Evolutionary conservation across 495 filamentous ascomycete species (phyloP).

Genomic region (Pseudoneurospora amorphoporcata): DNA sequence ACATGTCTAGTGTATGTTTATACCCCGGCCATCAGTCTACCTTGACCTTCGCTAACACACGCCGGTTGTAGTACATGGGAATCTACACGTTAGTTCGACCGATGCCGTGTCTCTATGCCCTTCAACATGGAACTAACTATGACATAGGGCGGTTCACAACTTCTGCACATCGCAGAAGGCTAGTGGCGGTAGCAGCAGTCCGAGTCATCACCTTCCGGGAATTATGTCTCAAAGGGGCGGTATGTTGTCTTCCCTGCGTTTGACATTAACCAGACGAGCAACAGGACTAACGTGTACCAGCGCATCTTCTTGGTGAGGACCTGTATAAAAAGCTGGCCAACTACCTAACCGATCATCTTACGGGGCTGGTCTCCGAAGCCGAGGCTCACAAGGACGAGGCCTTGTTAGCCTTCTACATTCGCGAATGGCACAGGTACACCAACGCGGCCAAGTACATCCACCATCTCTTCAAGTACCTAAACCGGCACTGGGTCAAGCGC

Average conservation of each 20-base stretch:
- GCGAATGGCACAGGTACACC: slow-evolving; percentile 93
- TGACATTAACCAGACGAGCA: background rate
- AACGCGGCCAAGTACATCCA: slow-evolving; percentile 93
- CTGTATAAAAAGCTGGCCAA: slow-evolving; percentile 82
- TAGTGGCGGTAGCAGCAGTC: slow-evolving; percentile 30
- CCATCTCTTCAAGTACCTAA: slow-evolving; percentile 93
- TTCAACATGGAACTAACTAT: slow-evolving; percentile 16
- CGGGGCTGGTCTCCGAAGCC: slow-evolving; percentile 53
- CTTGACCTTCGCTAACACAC: slow-evolving; percentile 3
- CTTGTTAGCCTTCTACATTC: slow-evolving; percentile 87
- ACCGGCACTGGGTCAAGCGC: slow-evolving; percentile 96
- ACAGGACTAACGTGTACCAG: slow-evolving; percentile 31
- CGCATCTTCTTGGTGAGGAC: slow-evolving; percentile 91
- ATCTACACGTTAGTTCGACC: slow-evolving; percentile 71
- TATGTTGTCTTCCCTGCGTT: slow-evolving; percentile 26
- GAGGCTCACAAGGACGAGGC: slow-evolving; percentile 79
- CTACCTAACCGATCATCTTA: slow-evolving; percentile 72
- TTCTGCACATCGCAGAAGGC: slow-evolving; percentile 99
- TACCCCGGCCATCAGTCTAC: background rate
- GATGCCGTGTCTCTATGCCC: background rate
- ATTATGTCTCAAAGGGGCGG: slow-evolving; percentile 66
- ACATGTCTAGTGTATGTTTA: slow-evolving; percentile 69
- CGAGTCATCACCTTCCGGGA: slow-evolving; percentile 4
- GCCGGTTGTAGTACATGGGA: slow-evolving; percentile 65
- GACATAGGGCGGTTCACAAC: slow-evolving; percentile 79